Base-by-base conservation (phyloP, 352 stramenopile genomes). In the Phytophthora europaea region DNA sequence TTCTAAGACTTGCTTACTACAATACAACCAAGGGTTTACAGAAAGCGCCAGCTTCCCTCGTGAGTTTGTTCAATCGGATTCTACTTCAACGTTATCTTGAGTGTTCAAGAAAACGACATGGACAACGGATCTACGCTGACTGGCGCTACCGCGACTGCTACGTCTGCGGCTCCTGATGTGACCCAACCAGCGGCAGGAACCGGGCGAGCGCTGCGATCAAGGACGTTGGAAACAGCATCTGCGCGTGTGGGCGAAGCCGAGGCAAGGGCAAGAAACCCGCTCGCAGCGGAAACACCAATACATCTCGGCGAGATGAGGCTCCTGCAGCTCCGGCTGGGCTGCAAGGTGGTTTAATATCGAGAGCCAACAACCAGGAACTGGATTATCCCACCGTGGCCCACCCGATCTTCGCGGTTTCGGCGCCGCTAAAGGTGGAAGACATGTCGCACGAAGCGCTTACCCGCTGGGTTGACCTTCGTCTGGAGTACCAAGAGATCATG, bases 401-500 rank as follows among this genome's bases (percentile, higher is more conserved):
- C 26, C 40, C 52, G 26, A 70, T 70, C 34, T 63, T 70, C 20
- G 36, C 23, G 3, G 64, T 60, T 13, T 43, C 63, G 2, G 18
- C 45, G 33, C 45, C 55, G 33, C 64, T 54, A 2, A 70, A 70
- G 54, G 64, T 52, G 18, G 31, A 63, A 22, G 53, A 70, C n/a
- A 70, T 45, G 2, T 72, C 56, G 45, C 65, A 72, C 10, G 65
- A 72, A 65, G 65, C 65, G 65, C 65, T 67, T 59, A 72, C 50
- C 26, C 36, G 65, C 3, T 72, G 65, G 57, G 65, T 72, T 18
- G 54, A 71, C 23, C 55, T 65, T 55, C 55, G 47, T 28, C 47
- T 71, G 6, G 65, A 67, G 28, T 62, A 72, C 57, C 56, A 72
- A 57, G 18, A 72, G 51, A 67, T 67, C 65, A 72, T 66, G 57